Percentiles rank a stretch among this genome's conserved stretches.
phyloP scores from a whole-genome alignment of 768 basidiomycete species.

The Tubosaeta sp. region DNA sequence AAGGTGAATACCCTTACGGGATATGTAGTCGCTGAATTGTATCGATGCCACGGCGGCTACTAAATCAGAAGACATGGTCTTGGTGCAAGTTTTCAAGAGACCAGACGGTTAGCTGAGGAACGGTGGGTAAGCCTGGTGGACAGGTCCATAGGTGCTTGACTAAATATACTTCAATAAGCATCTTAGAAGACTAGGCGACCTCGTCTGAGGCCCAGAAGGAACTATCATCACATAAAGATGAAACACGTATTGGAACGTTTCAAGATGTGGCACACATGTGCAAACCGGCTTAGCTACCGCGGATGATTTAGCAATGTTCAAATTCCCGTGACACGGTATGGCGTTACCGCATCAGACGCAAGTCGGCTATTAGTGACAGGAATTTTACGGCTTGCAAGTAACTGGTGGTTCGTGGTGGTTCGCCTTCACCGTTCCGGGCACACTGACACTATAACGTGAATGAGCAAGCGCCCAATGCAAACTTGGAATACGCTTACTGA shows the following conservation, averaged over 20 bases:
- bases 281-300: not conserved
- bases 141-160: not conserved
- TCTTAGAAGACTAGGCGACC: not conserved
- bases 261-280: not conserved
- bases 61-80: slow-evolving; percentile 13
- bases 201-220: not conserved
- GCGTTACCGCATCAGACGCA: not conserved
- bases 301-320: not conserved
- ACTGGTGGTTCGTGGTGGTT: too few species aligned
- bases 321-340: not conserved
- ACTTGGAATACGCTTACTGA: not conserved
- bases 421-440: too few species aligned
- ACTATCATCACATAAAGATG: not conserved
- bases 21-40: slow-evolving; percentile 7
- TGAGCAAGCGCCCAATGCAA: not conserved
- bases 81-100: too few species aligned
- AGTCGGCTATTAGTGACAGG: not conserved
- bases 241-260: not conserved
- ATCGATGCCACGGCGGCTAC: slow-evolving; percentile 2
- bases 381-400: not conserved
- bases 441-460: not conserved
- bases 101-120: not conserved
- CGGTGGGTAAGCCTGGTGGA: not conserved
- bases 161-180: not conserved
- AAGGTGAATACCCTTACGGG: slow-evolving; percentile 2